Base-by-base conservation (phyloP, 129 eudicot genomes). In the Gnaphalium uliginosum region DNA sequence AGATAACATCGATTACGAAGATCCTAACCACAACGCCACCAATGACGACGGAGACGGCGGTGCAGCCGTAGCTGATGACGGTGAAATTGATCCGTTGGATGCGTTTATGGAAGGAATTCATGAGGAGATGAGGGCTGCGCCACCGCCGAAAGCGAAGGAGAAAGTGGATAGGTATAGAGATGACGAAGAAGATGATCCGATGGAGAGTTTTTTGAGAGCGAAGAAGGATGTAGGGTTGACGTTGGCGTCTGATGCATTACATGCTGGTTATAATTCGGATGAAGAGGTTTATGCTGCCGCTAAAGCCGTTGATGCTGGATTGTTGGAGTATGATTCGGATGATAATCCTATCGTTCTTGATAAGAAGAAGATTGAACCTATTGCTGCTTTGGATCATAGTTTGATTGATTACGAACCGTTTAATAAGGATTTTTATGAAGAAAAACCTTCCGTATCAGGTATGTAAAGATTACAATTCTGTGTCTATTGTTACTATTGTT, bases 251-350 rank as follows among this genome's bases (percentile, higher is more conserved):
- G 99, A 94, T 17, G 99, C 85, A 4, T 78, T 89, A 32, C 85
- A 82, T 56, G 97, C 99, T 1, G 99, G 99, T 58, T 90, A 94
- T 78, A 89, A 94, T 86, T 89, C 94, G 21, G 99, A 94, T 43
- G 99, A 94, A 84, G 97, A 94, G 94, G 99, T 94, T 39, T 94
- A 94, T 72, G 99, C 97, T 2, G 97, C 99, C 1, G 99, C 99
- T 0, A 94, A 94, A 82, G 97, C 99, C 2, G 94, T 94, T 39
- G 96, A 94, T 75, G 97, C 93, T 3, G 97, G 99, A 48, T 35
- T 90, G 92, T 0, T 94, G n/a, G 99, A 94, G 78, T 94, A 94
- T 83, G 99, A 94, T 83, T 81, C 85, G 2, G 99, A 94, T 67
- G 99, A 94, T 84, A 94, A 90, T 84, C 96, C 96, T 24, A 58